Evolutionary conservation across 495 filamentous ascomycete genomes (phyloP).

Genomic region (Annulohypoxylon stygium): DNA sequence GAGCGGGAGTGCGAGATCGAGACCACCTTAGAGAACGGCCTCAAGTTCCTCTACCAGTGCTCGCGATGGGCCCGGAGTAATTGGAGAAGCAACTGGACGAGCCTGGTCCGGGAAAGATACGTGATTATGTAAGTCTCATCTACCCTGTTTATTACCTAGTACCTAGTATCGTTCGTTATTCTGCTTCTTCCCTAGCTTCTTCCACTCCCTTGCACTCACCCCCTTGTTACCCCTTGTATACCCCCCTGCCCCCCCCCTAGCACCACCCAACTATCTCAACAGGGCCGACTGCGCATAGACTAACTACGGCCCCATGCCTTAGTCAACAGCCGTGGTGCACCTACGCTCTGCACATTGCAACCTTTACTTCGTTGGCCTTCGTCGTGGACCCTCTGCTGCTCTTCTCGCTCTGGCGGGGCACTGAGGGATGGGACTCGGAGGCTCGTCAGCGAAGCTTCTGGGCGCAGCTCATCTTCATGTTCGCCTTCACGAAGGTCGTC

Average conservation of each 20-base stretch:
- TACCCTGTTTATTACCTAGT: neutral
- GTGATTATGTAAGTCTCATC: slow-evolving; percentile 62
- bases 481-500: slow-evolving; percentile 68
- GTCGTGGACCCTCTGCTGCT: slow-evolving; percentile 65
- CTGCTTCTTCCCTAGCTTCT: slow-evolving; percentile 11
- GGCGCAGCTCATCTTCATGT: slow-evolving; percentile 61
- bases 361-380: slow-evolving; percentile 70
- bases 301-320: slow-evolving; percentile 39
- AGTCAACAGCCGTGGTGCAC: slow-evolving; percentile 70
- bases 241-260: slow-evolving; percentile 14
- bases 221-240: slow-evolving; percentile 13
- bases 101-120: slow-evolving; percentile 65
- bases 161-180: neutral
- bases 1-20: slow-evolving; percentile 67
- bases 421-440: slow-evolving; percentile 58
- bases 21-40: slow-evolving; percentile 68
- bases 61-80: slow-evolving; percentile 73
- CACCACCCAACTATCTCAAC: slow-evolving; percentile 28
- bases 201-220: slow-evolving; percentile 7
- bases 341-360: slow-evolving; percentile 71
- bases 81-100: slow-evolving; percentile 72
- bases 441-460: slow-evolving; percentile 60
- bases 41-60: slow-evolving; percentile 71
- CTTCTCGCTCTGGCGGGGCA: slow-evolving; percentile 61
- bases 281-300: slow-evolving; percentile 15